Percentiles rank a stretch among this genome's conserved stretches.
Evolutionary conservation across 1,284 basidiomycete genomes (phyloP).

Genomic region (Ganoderma leucocontextum): DNA sequence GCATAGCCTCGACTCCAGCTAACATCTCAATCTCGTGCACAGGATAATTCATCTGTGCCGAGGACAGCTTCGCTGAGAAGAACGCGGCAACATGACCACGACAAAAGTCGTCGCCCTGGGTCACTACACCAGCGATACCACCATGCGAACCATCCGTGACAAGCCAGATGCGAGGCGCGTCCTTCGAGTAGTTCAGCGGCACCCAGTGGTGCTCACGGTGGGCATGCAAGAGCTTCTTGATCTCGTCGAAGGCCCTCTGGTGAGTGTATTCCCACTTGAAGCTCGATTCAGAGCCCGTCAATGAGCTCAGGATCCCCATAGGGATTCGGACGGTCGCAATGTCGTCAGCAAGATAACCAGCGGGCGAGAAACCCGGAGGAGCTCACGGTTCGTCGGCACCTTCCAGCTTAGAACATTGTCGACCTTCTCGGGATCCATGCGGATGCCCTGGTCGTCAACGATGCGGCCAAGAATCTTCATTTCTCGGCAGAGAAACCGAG

Average conservation of each 20-base stretch:
- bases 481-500: slow-evolving; percentile 36
- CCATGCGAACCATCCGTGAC: slow-evolving; percentile 27
- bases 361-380: slow-evolving; percentile 37
- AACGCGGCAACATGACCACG: slow-evolving; percentile 33
- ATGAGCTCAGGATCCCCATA: slow-evolving; percentile 29
- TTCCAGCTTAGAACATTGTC: slow-evolving; percentile 43
- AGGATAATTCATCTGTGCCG: slow-evolving; percentile 43
- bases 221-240: slow-evolving; percentile 32
- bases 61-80: slow-evolving; percentile 42
- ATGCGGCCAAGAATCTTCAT: slow-evolving; percentile 43
- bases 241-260: slow-evolving; percentile 40
- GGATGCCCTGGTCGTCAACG: slow-evolving; percentile 40
- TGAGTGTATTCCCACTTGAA: slow-evolving; percentile 36
- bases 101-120: slow-evolving; percentile 22
- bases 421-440: slow-evolving; percentile 36
- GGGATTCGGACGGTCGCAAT: slow-evolving; percentile 30
- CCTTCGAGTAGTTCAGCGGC: slow-evolving; percentile 32
- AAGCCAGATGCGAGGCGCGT: slow-evolving; percentile 28
- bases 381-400: slow-evolving; percentile 30
- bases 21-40: slow-evolving; percentile 33
- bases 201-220: slow-evolving; percentile 30
- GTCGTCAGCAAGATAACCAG: slow-evolving; percentile 33
- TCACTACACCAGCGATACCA: slow-evolving; percentile 29
- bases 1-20: slow-evolving; percentile 41
- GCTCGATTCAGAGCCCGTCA: slow-evolving; percentile 15